Evolutionary conservation across 345 rosid species (phyloP).

Genomic region (Euphorbia lathyris): DNA sequence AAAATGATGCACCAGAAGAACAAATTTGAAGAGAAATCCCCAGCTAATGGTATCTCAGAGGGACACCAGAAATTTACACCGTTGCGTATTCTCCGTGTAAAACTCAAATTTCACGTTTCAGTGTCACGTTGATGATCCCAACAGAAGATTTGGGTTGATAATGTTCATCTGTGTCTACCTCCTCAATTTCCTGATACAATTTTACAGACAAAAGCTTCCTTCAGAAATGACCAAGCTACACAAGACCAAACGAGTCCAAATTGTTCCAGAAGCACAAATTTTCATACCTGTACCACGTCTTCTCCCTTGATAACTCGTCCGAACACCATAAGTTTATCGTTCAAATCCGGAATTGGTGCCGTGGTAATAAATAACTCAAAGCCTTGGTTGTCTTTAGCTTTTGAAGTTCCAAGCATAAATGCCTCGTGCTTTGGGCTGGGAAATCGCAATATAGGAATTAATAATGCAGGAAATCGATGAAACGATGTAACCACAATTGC

Average conservation of each 20-base stretch:
- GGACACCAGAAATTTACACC: neutral
- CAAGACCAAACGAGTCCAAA: neutral
- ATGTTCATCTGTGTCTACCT: slow-evolving; percentile 91
- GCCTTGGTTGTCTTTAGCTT: slow-evolving; percentile 45
- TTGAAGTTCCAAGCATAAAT: slow-evolving; percentile 75
- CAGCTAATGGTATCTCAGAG: neutral
- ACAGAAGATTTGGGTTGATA: slow-evolving; percentile 70
- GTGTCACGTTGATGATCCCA: slow-evolving; percentile 47
- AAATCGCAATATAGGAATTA: neutral
- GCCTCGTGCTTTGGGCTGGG: slow-evolving; percentile 81
- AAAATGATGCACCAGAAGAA: neutral
- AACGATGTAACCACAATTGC: neutral
- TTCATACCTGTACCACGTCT: slow-evolving; percentile 79
- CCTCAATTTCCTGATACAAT: slow-evolving; percentile 78
- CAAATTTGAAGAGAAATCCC: neutral
- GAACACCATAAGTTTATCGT: slow-evolving; percentile 65
- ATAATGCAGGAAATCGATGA: neutral
- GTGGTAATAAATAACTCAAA: slow-evolving; percentile 77
- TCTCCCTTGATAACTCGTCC: slow-evolving; percentile 79
- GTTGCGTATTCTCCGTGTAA: neutral
- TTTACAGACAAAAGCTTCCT: neutral
- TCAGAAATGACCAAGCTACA: slow-evolving; percentile 15
- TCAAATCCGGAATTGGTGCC: slow-evolving; percentile 80
- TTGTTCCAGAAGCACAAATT: neutral
- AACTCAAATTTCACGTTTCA: slow-evolving; percentile 52